Percentiles rank a stretch among this genome's conserved stretches.
phyloP scores from a whole-genome alignment of 345 rosid genomes.

The Pelargonium nanum region DNA sequence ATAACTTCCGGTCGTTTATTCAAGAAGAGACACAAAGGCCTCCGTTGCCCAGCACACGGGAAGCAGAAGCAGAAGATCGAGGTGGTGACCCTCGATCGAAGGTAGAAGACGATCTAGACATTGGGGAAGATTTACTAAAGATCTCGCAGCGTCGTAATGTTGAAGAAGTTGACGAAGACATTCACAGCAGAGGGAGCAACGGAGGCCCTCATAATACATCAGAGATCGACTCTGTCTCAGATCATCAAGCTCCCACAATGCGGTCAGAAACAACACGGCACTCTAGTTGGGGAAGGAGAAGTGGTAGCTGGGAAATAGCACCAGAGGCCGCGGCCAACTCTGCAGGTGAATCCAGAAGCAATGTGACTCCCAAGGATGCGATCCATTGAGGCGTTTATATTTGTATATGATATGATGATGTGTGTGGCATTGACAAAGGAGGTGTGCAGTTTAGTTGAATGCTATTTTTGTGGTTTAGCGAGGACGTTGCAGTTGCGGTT shows the following conservation, averaged over 20 bases:
- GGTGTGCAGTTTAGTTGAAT: neutral
- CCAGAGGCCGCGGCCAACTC: slow-evolving; percentile 42
- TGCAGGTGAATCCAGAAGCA: slow-evolving; percentile 41
- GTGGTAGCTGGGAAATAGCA: slow-evolving; percentile 70
- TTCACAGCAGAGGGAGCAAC: slow-evolving; percentile 57
- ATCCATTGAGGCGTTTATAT: slow-evolving; percentile 17
- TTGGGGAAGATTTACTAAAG: slow-evolving; percentile 79
- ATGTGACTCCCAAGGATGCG: slow-evolving; percentile 33
- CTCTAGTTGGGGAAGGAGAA: slow-evolving; percentile 76
- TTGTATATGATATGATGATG: slow-evolving; percentile 14
- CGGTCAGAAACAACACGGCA: slow-evolving; percentile 60
- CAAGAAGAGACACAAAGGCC: slow-evolving; percentile 48
- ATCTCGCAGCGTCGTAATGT: slow-evolving; percentile 77
- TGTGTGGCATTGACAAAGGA: neutral
- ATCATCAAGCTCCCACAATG: slow-evolving; percentile 56
- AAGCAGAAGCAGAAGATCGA: slow-evolving; percentile 42
- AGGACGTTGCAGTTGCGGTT: slow-evolving; percentile 11
- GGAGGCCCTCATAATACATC: slow-evolving; percentile 39
- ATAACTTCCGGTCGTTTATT: slow-evolving; percentile 56
- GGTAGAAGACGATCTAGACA: slow-evolving; percentile 88
- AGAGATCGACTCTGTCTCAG: slow-evolving; percentile 47
- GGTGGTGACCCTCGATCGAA: slow-evolving; percentile 54
- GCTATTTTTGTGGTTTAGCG: slow-evolving; percentile 11
- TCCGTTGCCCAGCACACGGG: slow-evolving; percentile 36
- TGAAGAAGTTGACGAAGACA: slow-evolving; percentile 52